phyloP scores from a whole-genome alignment of 2,329 filamentous ascomycete genomes.

The Aspergillus eucalypticola region DNA sequence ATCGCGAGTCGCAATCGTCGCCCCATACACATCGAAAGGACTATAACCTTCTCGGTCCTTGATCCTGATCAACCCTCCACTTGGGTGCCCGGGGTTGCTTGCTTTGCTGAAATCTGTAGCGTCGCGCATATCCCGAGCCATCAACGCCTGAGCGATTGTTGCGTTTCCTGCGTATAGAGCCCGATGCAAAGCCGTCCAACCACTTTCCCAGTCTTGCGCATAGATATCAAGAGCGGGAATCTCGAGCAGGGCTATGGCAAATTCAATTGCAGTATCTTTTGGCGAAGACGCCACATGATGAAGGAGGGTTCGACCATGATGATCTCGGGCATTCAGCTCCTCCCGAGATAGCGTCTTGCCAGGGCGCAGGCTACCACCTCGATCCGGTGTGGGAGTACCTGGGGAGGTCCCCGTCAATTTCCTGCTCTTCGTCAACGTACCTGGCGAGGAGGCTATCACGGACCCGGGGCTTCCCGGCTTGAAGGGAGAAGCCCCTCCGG shows the following conservation, averaged over 20 bases:
- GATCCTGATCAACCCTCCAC: constrained; percentile 81
- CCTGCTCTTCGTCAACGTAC: constrained; percentile 49
- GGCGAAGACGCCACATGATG: constrained; percentile 80
- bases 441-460: constrained; percentile 33
- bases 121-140: constrained; percentile 74
- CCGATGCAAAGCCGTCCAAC: constrained; percentile 92
- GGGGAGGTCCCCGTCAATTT: constrained; percentile 49
- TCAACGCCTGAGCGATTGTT: constrained; percentile 76
- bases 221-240: constrained; percentile 85
- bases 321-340: constrained; percentile 84
- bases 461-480: constrained; percentile 34
- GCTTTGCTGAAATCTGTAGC: constrained; percentile 60
- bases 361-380: constrained; percentile 21
- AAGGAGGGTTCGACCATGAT: constrained; percentile 77
- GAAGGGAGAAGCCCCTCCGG: constrained; percentile 26
- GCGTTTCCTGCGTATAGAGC: constrained; percentile 89
- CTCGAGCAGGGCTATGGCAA: constrained; percentile 76
- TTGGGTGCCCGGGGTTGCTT: constrained; percentile 59
- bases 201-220: constrained; percentile 83
- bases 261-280: constrained; percentile 67
- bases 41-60: constrained; percentile 95
- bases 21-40: constrained; percentile 88
- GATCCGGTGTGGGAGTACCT: constrained; percentile 49
- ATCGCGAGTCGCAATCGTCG: constrained; percentile 79
- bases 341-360: constrained; percentile 52